Percentiles rank a stretch among this genome's conserved stretches.
These are phyloP conservation scores for Dactylellina haptotyla DNA, from an alignment of 2,329 filamentous ascomycete genomes.

Conservation along the genomic window DNA sequence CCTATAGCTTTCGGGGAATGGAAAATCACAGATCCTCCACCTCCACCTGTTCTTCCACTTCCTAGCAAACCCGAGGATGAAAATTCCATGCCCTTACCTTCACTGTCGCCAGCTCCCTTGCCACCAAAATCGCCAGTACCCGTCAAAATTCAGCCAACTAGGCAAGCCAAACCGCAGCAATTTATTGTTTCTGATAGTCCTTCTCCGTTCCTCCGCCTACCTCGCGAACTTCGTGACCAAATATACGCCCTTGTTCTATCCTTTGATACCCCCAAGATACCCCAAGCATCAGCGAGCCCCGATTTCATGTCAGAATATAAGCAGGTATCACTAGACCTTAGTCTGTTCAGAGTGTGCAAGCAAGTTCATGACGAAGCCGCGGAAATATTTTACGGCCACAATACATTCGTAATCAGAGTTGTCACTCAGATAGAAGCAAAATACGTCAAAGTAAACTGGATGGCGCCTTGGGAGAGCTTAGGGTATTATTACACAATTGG, in stretches of 20 bases:
- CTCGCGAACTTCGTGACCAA: slow-evolving; percentile 37
- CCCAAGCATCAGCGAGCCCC: background rate
- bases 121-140: too few relatives aligned
- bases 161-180: background rate
- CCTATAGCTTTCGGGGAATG: background rate
- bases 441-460: background rate
- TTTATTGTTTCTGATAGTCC: too few relatives aligned
- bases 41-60: background rate
- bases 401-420: slow-evolving; percentile 23
- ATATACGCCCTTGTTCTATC: slow-evolving; percentile 11
- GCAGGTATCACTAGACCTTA: background rate
- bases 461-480: slow-evolving; percentile 2
- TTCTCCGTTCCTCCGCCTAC: slow-evolving; percentile 14
- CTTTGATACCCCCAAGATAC: slow-evolving; percentile 8
- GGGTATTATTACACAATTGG: background rate
- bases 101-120: background rate
- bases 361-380: slow-evolving; percentile 25
- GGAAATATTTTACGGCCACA: slow-evolving; percentile 13
- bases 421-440: background rate
- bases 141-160: too few relatives aligned
- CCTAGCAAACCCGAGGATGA: background rate
- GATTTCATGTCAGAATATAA: background rate
- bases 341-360: slow-evolving; percentile 23
- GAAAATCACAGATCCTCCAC: background rate
- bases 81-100: background rate